Evolutionary conservation across 163 green algal species (phyloP).

Genomic region (Picocystis sp.): DNA sequence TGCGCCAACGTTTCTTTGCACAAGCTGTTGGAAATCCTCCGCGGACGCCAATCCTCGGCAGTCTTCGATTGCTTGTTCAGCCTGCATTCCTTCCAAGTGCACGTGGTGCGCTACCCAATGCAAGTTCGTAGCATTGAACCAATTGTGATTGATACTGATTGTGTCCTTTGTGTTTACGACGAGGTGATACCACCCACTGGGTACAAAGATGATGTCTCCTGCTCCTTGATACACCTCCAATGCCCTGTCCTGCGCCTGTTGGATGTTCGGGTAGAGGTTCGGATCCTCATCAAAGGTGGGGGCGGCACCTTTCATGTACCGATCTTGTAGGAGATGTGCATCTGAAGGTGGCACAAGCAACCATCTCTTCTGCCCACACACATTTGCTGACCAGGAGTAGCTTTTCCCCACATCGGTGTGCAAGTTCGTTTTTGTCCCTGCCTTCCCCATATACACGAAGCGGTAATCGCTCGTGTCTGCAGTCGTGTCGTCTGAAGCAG

Average conservation of each 20-base stretch:
- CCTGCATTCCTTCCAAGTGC: conserved; percentile 22
- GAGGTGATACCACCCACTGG: conserved; percentile 73
- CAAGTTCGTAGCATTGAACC: conserved; percentile 55
- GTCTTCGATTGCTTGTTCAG: conserved; percentile 47
- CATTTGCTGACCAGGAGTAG: conserved; percentile 71
- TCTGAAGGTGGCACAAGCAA: conserved; percentile 46
- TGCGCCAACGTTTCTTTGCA: conserved; percentile 18
- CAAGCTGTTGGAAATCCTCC: conserved; percentile 21
- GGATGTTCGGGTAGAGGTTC: conserved; percentile 12
- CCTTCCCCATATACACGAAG: conserved; percentile 15
- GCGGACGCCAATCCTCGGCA: conserved; percentile 24
- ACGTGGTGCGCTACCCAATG: conserved; percentile 40
- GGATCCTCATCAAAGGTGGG: neutral
- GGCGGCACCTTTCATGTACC: conserved; percentile 4
- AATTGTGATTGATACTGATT: conserved; percentile 93
- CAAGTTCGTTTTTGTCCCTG: conserved; percentile 55
- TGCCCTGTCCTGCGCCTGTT: conserved; percentile 14
- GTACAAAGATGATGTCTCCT: conserved; percentile 78
- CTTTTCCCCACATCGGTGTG: conserved; percentile 64
- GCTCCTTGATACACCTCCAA: conserved; percentile 39
- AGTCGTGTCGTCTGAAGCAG: no score
- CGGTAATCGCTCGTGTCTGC: conserved; percentile 6
- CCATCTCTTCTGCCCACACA: conserved; percentile 59
- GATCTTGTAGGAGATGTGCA: conserved; percentile 42
- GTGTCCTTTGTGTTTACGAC: conserved; percentile 18